Evolutionary conservation across 345 rosid genomes (phyloP).

Genomic region (Citrus medica): DNA sequence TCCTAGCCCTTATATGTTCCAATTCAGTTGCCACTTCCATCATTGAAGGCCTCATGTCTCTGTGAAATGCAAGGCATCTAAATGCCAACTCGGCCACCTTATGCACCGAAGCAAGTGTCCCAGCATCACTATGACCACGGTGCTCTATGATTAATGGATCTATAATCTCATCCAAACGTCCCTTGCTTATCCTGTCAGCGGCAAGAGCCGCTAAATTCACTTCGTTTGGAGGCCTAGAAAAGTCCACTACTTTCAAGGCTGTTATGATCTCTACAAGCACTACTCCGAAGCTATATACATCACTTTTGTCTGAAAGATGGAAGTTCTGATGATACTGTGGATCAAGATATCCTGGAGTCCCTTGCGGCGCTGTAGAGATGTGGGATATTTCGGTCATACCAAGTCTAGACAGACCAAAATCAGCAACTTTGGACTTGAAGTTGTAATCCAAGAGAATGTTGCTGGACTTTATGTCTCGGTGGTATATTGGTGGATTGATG

Average conservation of each 20-base stretch:
- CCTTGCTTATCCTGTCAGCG: conserved; percentile 51
- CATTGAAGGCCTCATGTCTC: conserved; percentile 72
- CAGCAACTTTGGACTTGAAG: conserved; percentile 76
- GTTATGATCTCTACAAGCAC: conserved; percentile 67
- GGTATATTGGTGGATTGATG: conserved; percentile 72
- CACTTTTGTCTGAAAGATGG: conserved; percentile 84
- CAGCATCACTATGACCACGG: conserved; percentile 29
- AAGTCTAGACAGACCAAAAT: conserved; percentile 85
- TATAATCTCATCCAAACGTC: conserved; percentile 47
- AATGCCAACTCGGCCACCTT: conserved; percentile 72
- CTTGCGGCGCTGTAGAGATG: conserved; percentile 91
- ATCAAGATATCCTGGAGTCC: conserved; percentile 88
- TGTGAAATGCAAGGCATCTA: conserved; percentile 61
- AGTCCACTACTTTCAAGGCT: conserved; percentile 60
- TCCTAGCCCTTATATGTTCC: conserved; percentile 36
- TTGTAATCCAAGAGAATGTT: conserved; percentile 75
- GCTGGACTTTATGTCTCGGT: conserved; percentile 83
- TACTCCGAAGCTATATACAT: conserved; percentile 80
- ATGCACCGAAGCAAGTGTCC: conserved; percentile 41
- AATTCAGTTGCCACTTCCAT: conserved; percentile 54
- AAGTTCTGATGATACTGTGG: conserved; percentile 87
- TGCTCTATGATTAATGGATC: conserved; percentile 40
- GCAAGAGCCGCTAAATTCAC: conserved; percentile 65
- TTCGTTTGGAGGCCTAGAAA: conserved; percentile 45
- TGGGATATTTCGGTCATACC: conserved; percentile 75